A percentile compares a stretch with the other conserved stretches of the same genome.
These are phyloP conservation scores for Conticribra guillardii DNA, from an alignment of 108 stramenopile species.

Conservation along the genomic window DNA sequence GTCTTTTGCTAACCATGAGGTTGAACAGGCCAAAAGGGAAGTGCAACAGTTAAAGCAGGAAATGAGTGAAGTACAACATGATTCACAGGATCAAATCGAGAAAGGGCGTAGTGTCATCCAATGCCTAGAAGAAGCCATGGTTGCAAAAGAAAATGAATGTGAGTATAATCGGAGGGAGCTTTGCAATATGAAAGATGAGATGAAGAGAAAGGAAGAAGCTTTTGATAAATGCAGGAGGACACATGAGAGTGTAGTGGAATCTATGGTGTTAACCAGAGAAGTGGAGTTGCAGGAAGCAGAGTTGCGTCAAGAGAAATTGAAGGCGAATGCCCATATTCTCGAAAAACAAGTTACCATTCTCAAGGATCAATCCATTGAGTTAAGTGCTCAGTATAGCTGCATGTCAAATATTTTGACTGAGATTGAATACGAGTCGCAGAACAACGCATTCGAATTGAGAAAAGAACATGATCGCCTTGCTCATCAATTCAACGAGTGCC, in stretches of 20 bases:
- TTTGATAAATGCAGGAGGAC: neutral
- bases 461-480: constrained; percentile 12
- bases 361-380: constrained; percentile 13
- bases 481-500: constrained; percentile 9
- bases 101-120: neutral
- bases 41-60: neutral
- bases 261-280: neutral
- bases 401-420: neutral
- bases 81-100: constrained; percentile 2
- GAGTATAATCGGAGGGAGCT: neutral
- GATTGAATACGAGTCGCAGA: neutral
- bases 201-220: neutral
- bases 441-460: neutral
- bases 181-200: constrained; percentile 2
- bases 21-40: neutral
- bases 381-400: constrained; percentile 4
- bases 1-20: neutral
- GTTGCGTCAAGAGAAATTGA: neutral
- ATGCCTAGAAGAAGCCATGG: constrained; percentile 12
- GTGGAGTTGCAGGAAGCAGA: neutral
- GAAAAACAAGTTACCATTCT: constrained; percentile 12
- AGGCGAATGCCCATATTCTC: neutral
- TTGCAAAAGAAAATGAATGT: constrained; percentile 8
- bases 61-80: neutral
- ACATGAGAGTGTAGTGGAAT: neutral